These are phyloP conservation scores for Ophiosphaerella narmari DNA, from an alignment of 2,329 filamentous ascomycete species.

Conservation along the genomic window DNA sequence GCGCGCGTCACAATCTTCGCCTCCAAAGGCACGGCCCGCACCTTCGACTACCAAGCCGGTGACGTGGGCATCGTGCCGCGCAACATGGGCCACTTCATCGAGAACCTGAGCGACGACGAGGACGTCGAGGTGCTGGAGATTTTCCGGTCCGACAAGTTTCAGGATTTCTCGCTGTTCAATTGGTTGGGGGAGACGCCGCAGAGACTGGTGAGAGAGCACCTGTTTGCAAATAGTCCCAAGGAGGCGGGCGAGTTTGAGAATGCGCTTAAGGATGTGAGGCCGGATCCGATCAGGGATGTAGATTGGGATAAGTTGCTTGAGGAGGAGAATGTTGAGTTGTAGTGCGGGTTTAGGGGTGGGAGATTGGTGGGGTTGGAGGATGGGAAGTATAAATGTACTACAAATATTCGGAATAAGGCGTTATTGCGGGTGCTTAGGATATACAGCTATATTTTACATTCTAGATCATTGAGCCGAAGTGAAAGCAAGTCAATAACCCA, in stretches of 20 bases:
- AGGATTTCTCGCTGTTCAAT: constrained; percentile 74
- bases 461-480: no score
- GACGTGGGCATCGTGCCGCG: constrained; percentile 77
- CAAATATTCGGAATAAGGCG: no score
- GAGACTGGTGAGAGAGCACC: constrained; percentile 67
- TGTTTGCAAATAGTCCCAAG: constrained; percentile 67
- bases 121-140: constrained; percentile 77
- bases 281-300: constrained; percentile 50
- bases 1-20: constrained; percentile 77
- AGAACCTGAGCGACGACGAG: constrained; percentile 76
- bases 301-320: constrained; percentile 32
- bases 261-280: constrained; percentile 65
- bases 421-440: no score
- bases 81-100: constrained; percentile 81
- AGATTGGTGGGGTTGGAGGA: no score
- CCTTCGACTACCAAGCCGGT: constrained; percentile 75
- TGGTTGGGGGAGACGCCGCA: constrained; percentile 75
- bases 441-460: no score
- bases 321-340: constrained; percentile 29
- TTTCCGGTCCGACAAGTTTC: constrained; percentile 71
- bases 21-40: constrained; percentile 69
- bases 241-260: constrained; percentile 66
- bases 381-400: no score
- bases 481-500: no score
- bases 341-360: neutral